Evolutionary conservation across 164 flowering plant genomes (phyloP).

Genomic region (Aristolochia californica): DNA sequence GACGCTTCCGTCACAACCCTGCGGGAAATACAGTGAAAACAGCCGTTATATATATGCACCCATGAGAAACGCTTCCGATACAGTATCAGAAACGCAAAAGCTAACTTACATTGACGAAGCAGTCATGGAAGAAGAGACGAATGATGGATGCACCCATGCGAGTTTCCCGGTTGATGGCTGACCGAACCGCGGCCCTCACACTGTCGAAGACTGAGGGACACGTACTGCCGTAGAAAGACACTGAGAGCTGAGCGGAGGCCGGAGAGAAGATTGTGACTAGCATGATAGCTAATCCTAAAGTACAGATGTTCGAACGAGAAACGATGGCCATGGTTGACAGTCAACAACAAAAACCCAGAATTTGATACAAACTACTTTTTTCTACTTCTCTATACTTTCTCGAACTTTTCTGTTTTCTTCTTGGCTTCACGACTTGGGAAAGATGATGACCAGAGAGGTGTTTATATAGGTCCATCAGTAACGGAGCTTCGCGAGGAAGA

Average conservation of each 20-base stretch:
- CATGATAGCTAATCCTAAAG: neutral
- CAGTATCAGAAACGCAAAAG: neutral
- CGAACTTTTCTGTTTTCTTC: no score
- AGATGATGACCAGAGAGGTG: no score
- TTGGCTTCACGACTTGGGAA: no score
- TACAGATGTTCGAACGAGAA: neutral
- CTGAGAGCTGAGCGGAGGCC: conserved; percentile 20
- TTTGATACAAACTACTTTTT: no score
- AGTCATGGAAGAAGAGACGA: conserved; percentile 36
- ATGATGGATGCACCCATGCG: conserved; percentile 35
- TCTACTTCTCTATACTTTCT: no score
- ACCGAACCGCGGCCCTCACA: conserved; percentile 11
- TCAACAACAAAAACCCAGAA: no score
- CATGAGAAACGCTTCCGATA: neutral
- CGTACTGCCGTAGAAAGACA: conserved; percentile 15
- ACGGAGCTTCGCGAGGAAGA: no score
- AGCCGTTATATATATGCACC: neutral
- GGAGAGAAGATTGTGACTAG: conserved; percentile 1
- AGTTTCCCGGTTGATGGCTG: conserved; percentile 18
- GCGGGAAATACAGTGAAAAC: neutral
- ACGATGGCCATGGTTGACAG: neutral
- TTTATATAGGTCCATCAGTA: no score
- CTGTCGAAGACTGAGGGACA: conserved; percentile 29
- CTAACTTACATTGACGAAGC: conserved; percentile 26
- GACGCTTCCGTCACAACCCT: conserved; percentile 20